A percentile compares a stretch with the other conserved stretches of the same genome.
These are phyloP conservation scores for Salix arbutifolia DNA, from an alignment of 345 rosid species.

Conservation along the genomic window DNA sequence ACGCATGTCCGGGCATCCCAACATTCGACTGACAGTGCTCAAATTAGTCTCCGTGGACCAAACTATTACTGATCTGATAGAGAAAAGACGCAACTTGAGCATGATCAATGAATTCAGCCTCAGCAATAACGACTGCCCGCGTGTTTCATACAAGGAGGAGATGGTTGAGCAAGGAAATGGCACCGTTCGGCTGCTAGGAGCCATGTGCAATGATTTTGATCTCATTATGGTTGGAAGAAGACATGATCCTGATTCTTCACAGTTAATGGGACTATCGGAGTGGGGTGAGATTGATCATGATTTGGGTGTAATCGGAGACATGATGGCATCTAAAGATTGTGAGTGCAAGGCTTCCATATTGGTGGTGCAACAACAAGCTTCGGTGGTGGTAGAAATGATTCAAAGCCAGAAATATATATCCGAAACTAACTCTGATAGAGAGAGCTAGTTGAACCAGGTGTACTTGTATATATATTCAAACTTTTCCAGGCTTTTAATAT, in stretches of 20 bases:
- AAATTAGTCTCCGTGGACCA: slow-evolving; percentile 14
- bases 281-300: slow-evolving; percentile 38
- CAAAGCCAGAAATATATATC: no score
- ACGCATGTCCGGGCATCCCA: slow-evolving; percentile 25
- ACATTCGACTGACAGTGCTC: slow-evolving; percentile 24
- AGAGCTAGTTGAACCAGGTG: no score
- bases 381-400: slow-evolving; percentile 11
- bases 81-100: slow-evolving; percentile 24
- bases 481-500: no score
- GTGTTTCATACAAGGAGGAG: slow-evolving; percentile 22
- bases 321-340: slow-evolving; percentile 34
- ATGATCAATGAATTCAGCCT: slow-evolving; percentile 27
- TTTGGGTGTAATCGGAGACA: slow-evolving; percentile 39
- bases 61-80: slow-evolving; percentile 19
- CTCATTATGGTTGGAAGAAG: slow-evolving; percentile 43
- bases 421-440: background rate
- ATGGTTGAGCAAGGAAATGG: slow-evolving; percentile 17
- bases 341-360: slow-evolving; percentile 31
- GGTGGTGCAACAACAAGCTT: slow-evolving; percentile 36
- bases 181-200: slow-evolving; percentile 13
- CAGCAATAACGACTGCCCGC: background rate
- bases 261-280: slow-evolving; percentile 30
- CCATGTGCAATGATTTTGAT: slow-evolving; percentile 27
- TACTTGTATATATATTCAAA: no score
- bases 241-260: slow-evolving; percentile 23